A percentile compares a stretch with the other conserved stretches of the same genome.
Conservation (phyloP, 2,329 filamentous ascomycete genomes). For the Apiospora koreana region DNA sequence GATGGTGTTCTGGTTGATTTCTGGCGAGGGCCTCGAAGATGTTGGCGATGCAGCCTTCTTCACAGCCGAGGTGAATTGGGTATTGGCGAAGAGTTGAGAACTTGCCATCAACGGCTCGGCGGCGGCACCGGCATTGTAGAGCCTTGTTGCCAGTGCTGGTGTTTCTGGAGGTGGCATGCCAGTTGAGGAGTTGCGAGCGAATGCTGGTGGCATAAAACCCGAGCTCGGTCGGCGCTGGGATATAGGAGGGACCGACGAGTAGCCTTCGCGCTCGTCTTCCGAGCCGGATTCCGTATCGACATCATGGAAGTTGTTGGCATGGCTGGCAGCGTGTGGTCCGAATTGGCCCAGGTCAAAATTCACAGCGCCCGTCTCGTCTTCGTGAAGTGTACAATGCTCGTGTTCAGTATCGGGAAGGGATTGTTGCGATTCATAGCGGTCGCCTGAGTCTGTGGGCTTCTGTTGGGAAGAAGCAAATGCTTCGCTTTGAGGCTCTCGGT, state of each 20-base stretch:
- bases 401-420: slow-evolving; percentile 23
- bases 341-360: slow-evolving; percentile 35
- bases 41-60: slow-evolving; percentile 53
- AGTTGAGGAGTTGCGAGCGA: slow-evolving; percentile 12
- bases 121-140: slow-evolving; percentile 33
- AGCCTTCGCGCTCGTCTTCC: background rate
- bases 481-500: slow-evolving; percentile 27
- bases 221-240: background rate
- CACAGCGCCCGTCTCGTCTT: slow-evolving; percentile 49
- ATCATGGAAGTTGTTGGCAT: background rate
- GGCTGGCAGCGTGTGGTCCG: slow-evolving; percentile 19
- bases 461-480: slow-evolving; percentile 19
- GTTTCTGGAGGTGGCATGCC: slow-evolving; percentile 46
- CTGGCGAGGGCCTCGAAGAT: slow-evolving; percentile 58
- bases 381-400: slow-evolving; percentile 39
- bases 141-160: slow-evolving; percentile 49
- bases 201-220: background rate
- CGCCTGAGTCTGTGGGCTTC: slow-evolving; percentile 29
- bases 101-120: background rate
- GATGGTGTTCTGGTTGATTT: slow-evolving; percentile 43
- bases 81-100: slow-evolving; percentile 58
- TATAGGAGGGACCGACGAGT: background rate
- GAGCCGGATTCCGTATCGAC: background rate
- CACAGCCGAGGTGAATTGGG: slow-evolving; percentile 52
- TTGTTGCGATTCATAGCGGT: slow-evolving; percentile 25